Conservation (phyloP, 208 protist genomes). For the Zelonia costaricensis region DNA sequence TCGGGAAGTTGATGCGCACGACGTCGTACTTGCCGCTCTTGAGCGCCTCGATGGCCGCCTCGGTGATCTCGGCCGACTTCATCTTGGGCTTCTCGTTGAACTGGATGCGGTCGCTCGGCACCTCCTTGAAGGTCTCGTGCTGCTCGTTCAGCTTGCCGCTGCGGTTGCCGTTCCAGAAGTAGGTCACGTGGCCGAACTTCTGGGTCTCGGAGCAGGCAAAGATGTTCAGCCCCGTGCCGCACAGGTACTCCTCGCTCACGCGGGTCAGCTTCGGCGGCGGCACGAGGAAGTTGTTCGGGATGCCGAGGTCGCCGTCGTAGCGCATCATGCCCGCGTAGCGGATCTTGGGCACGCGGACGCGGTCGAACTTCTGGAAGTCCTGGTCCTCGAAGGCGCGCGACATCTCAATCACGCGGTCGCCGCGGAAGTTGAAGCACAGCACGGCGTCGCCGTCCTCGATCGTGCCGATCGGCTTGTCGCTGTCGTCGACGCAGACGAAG, state of each 20-base stretch:
- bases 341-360: conserved; percentile 90
- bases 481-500: conserved; percentile 81
- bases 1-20: conserved; percentile 95
- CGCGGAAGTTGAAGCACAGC: conserved; percentile 95
- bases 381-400: conserved; percentile 93
- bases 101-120: conserved; percentile 89
- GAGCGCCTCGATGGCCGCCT: conserved; percentile 86
- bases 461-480: conserved; percentile 82
- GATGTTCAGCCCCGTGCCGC: conserved; percentile 77
- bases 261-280: conserved; percentile 86
- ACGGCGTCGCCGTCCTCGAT: conserved; percentile 95
- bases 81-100: conserved; percentile 95
- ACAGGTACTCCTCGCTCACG: conserved; percentile 92
- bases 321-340: conserved; percentile 95
- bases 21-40: conserved; percentile 91
- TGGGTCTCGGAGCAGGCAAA: conserved; percentile 96
- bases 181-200: conserved; percentile 97
- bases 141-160: conserved; percentile 89
- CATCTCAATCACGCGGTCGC: conserved; percentile 95
- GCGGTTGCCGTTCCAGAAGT: conserved; percentile 97
- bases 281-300: conserved; percentile 95
- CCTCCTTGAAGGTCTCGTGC: conserved; percentile 92
- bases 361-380: conserved; percentile 92
- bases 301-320: conserved; percentile 95
- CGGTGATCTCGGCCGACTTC: conserved; percentile 94